Percentiles rank a stretch among this genome's conserved stretches.
Conservation (phyloP, 2,329 filamentous ascomycete genomes). For the Fusarium graminum region DNA sequence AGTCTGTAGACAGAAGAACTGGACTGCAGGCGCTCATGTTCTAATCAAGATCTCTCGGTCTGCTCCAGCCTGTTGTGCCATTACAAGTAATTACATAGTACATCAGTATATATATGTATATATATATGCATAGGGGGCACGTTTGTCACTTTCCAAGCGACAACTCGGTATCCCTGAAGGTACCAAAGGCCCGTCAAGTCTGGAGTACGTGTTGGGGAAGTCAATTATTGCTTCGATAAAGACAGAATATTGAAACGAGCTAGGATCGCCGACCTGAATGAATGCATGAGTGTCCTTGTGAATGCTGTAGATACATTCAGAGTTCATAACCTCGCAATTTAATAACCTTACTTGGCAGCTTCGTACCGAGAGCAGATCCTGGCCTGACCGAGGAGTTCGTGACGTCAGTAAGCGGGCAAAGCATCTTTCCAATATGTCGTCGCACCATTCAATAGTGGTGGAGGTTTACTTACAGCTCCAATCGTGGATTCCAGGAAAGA, state of each 20-base stretch:
- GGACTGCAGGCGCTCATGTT: background rate
- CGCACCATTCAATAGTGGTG: slow-evolving; percentile 13
- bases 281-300: background rate
- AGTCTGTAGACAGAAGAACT: background rate
- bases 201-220: slow-evolving; percentile 8
- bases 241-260: background rate
- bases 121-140: slow-evolving; percentile 8
- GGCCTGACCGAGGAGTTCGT: slow-evolving; percentile 11
- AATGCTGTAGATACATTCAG: background rate
- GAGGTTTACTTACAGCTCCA: slow-evolving; percentile 36
- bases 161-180: slow-evolving; percentile 23
- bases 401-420: slow-evolving; percentile 32
- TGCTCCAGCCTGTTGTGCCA: slow-evolving; percentile 20
- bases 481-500: slow-evolving; percentile 26
- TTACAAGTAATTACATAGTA: background rate
- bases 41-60: slow-evolving; percentile 9
- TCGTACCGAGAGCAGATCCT: background rate
- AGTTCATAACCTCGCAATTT: background rate
- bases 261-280: background rate
- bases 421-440: slow-evolving; percentile 1
- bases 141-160: slow-evolving; percentile 10
- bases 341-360: slow-evolving; percentile 1
- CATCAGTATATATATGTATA: slow-evolving; percentile 2
- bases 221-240: background rate
- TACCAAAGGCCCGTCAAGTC: slow-evolving; percentile 10